Conservation (phyloP, 768 basidiomycete species). For the Hypholoma sublateritium region DNA sequence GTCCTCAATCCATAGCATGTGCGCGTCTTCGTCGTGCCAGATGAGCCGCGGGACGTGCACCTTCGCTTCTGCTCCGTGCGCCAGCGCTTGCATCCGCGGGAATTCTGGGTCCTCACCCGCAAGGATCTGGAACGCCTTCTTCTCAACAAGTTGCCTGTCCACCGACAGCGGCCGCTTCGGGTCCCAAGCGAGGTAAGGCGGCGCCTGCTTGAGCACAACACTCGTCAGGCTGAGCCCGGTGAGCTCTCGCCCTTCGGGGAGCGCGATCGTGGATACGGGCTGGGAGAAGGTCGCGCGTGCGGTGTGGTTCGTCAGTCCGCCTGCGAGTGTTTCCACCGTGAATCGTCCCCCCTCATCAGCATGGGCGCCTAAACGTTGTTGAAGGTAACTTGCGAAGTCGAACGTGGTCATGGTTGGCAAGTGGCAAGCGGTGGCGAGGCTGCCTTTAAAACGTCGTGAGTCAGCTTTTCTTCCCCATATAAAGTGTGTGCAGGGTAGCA, state of each 20-base stretch:
- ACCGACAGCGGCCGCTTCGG: constrained; percentile 12
- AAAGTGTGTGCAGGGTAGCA: no score
- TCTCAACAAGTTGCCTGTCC: constrained; percentile 11
- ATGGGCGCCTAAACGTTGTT: not conserved
- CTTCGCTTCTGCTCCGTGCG: not conserved
- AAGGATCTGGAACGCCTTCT: constrained; percentile 7
- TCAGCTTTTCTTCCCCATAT: no score
- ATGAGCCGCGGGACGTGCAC: constrained; percentile 9
- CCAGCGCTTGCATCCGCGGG: not conserved
- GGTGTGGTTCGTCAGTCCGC: constrained; percentile 12
- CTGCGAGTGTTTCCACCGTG: constrained; percentile 6
- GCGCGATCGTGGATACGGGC: not conserved
- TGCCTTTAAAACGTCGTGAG: no score
- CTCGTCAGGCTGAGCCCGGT: constrained; percentile 1
- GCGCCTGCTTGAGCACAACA: constrained; percentile 10
- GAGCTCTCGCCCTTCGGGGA: not conserved
- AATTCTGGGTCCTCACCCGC: constrained; percentile 1
- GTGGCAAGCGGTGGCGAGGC: not conserved
- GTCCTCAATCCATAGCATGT: constrained; percentile 14
- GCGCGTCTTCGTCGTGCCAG: constrained; percentile 8
- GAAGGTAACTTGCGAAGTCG: not conserved
- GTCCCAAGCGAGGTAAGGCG: constrained; percentile 7
- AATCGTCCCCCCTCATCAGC: not conserved
- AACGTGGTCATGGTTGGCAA: constrained; percentile 1
- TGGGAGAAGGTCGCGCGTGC: constrained; percentile 6